These are phyloP conservation scores for Paradendryphiella salina DNA, from an alignment of 2,329 filamentous ascomycete genomes.

Conservation along the genomic window DNA sequence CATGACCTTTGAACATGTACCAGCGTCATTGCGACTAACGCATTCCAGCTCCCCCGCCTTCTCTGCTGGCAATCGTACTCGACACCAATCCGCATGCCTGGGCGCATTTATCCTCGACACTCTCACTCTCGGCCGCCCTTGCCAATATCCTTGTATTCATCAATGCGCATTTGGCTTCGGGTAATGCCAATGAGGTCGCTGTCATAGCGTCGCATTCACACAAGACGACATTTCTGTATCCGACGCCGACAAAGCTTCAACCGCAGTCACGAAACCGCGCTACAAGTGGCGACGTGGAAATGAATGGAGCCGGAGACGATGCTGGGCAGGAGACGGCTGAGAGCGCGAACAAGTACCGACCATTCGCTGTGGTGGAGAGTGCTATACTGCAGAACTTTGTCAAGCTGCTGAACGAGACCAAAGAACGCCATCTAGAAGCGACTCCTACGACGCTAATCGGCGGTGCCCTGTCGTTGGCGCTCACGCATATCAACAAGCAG, in stretches of 20 bases:
- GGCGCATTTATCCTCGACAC: slow-evolving; percentile 72
- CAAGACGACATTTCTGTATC: slow-evolving; percentile 88
- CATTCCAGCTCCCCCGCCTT: slow-evolving; percentile 63
- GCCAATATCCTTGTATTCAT: slow-evolving; percentile 93
- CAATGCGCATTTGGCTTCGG: slow-evolving; percentile 93
- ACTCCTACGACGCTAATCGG: slow-evolving; percentile 84
- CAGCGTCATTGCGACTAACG: slow-evolving; percentile 6
- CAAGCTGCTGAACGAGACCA: slow-evolving; percentile 71
- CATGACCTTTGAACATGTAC: slow-evolving; percentile 12
- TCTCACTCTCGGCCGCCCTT: slow-evolving; percentile 81
- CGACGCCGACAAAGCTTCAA: slow-evolving; percentile 51
- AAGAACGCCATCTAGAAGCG: slow-evolving; percentile 61
- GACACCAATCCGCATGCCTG: slow-evolving; percentile 97
- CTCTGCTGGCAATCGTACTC: slow-evolving; percentile 85
- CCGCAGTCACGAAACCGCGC: slow-evolving; percentile 20
- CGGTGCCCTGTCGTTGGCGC: slow-evolving; percentile 84
- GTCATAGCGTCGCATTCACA: slow-evolving; percentile 88
- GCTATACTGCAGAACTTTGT: slow-evolving; percentile 75
- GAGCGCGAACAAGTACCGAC: slow-evolving; percentile 86
- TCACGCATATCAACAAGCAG: slow-evolving; percentile 87
- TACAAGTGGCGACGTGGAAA: slow-evolving; percentile 33
- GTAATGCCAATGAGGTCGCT: slow-evolving; percentile 89
- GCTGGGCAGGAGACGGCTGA: slow-evolving; percentile 37
- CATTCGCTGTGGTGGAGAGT: slow-evolving; percentile 84
- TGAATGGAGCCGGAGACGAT: slow-evolving; percentile 29